These are phyloP conservation scores for Leccinum disarticulatum DNA, from an alignment of 768 basidiomycete species.

Conservation along the genomic window DNA sequence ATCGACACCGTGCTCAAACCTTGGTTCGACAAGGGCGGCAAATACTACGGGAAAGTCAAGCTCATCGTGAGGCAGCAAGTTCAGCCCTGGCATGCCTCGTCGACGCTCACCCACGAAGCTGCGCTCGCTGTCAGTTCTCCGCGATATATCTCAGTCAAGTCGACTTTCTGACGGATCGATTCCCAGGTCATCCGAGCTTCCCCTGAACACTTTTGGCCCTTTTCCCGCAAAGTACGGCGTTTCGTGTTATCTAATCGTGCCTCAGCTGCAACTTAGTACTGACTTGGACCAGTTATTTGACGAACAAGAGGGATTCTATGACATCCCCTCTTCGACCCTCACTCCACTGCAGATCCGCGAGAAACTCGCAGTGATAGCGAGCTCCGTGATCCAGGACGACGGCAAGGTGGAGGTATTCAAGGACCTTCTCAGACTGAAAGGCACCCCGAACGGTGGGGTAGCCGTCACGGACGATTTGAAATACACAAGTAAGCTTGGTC, in stretches of 20 bases:
- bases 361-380: constrained; percentile 64
- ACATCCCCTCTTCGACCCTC: constrained; percentile 64
- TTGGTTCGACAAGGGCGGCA: constrained; percentile 53
- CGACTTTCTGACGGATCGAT: background rate
- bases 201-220: constrained; percentile 80
- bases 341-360: constrained; percentile 74
- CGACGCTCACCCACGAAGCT: constrained; percentile 75
- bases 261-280: background rate
- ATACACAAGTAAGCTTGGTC: constrained; percentile 66
- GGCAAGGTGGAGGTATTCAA: constrained; percentile 41
- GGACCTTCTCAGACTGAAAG: constrained; percentile 62
- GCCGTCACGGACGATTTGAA: constrained; percentile 85
- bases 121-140: constrained; percentile 63
- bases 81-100: constrained; percentile 67
- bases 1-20: constrained; percentile 51
- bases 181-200: constrained; percentile 65
- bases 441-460: constrained; percentile 74
- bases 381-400: constrained; percentile 47
- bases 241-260: background rate
- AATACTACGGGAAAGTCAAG: constrained; percentile 73
- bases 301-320: constrained; percentile 75
- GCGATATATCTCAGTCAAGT: background rate
- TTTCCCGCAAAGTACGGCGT: constrained; percentile 57
- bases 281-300: constrained; percentile 61
- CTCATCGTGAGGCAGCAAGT: constrained; percentile 68